Evolutionary conservation across 768 basidiomycete species (phyloP), one percentile per base, ranked within the genome.

Genomic region (Rubroboletus satanas): DNA sequence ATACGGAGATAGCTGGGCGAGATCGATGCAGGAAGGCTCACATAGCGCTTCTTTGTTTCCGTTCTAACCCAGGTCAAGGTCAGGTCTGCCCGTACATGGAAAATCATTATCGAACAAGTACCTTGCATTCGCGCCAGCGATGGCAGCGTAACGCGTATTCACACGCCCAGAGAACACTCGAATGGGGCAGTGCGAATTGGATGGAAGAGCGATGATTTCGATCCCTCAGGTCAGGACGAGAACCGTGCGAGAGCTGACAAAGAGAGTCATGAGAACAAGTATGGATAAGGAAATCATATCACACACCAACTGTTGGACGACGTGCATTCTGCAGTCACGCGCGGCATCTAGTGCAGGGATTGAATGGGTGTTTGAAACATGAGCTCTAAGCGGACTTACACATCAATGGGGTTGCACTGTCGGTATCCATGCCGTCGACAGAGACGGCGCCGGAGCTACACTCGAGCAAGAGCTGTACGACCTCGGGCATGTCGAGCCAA

Each of bases 331-430:
- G 44, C 85, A 83, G 68, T 92, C 89, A 54, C 89, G 83, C 44
- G 87, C 81, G 31, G 89, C 88, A 71, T 91, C 89, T 92, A 66
- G 53, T 58, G 44, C 8, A 38, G n/a, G 8, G 15, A 14, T 46
- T 51, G 36, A 58, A 35, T 8, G 21, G 12, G 37, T 17, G 23
- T 17, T 21, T 7, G 21, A 39, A 45, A 43, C 36, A 54, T 49
- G 18, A 52, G 10, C 47, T 10, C 35, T 9, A 1, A 49, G 52
- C 45, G 29, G 26, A 75, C 85, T 73, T 76, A 92, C 89, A 92
- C 89, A 92, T 92, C 56, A 92, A 75, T 7, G 89, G 83, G 28
- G 89, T 92, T 23, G 86, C 88, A 7, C 87, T 87, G 63, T 86
- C 82, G 23, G 79, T 72, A 63, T 92, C 89, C 75, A 83, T 80